Base-by-base conservation (phyloP, 306 rosid genomes). In the Citrullus colocynthis region DNA sequence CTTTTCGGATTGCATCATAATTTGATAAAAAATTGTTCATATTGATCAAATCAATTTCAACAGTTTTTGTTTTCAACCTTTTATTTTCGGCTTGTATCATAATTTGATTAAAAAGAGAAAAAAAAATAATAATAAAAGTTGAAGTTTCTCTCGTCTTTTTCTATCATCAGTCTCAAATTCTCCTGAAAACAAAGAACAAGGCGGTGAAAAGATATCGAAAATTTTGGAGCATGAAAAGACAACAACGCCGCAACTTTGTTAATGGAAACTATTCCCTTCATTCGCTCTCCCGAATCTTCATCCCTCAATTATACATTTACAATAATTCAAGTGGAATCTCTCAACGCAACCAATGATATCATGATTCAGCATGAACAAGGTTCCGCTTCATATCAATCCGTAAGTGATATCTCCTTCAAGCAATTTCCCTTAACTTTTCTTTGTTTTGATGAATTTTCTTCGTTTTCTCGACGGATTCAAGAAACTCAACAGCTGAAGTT, bases 401-500 rank as follows among this genome's bases (percentile, higher is more conserved):
- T 42, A 2, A 20, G 37, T 20, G n/a, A 42, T 44, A 39, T 66
- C 34, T 36, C 72, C 37, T 12, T 66, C 18, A 66, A 24, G 51
- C 49, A 37, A 18, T 37, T 18, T 1, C 32, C 74, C 18, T 20
- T 41, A 0, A 5, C 2, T n/a, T 67, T 30, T 69, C 4, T 5
- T 42, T 6, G 56, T 69, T 42, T 20, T 11, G 7, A 20, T 20
- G 36, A 45, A 11, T 20, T 69, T 20, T 69, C 75, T 69, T 20
- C 55, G 55, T 42, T 69, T 39, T 34, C 13, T 67, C 21, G 37
- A 44, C 37, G 75, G 39, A 45, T 44, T 21, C n/a, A n/a, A 18
- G 13, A 21, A 89, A 80, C 97, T 88, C 84, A 91, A 36, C 0
- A 6, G 13, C 20, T 24, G 21, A 67, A n/a, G 32, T 18, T 70